Evolutionary conservation across 2,329 filamentous ascomycete species (phyloP), one percentile per base, ranked within the genome.

Genomic region (Hawksworthiomyces lignivorus): DNA sequence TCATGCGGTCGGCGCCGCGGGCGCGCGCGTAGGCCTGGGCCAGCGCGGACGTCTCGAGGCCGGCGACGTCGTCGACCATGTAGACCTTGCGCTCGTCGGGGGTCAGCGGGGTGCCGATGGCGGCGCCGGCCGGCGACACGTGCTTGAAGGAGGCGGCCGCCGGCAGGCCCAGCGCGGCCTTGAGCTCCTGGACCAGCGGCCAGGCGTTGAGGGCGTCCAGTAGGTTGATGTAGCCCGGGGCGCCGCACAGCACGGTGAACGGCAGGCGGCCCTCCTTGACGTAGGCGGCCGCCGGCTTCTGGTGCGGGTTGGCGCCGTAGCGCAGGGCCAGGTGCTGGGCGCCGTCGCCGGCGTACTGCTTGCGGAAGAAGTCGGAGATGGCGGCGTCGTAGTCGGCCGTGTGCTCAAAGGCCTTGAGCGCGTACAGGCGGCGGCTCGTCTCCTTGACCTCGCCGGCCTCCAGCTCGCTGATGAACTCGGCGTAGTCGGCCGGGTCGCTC

Each of bases 101-200:
- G 50, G 72, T 87, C 50, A 98, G 75, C 18, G 88, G 87, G 7
- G 92, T 80, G 52, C 89, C 92, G 56, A 98, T 92, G 52, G 92
- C 90, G 45, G 90, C 92, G 58, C 92, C 92, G 32, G 92, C 92
- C 17, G 92, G 92, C 9, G 92, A 98, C 49, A 97, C 92, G 62
- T 98, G 92, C 79, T 96, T 98, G 81, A 98, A 98, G 62, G 87
- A 95, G 49, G 92, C 90, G 22, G 92, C 92, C 41, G 92, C 92
- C 26, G 92, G 87, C 62, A 84, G 82, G 53, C 84, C 82, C 18
- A 97, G 80, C 18, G 90, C 87, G 54, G 84, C 72, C 72, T 88
- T 94, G 56, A 98, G 77, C 70, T 98, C 92, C 73, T 94, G 94
- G 44, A 98, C 92, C 47, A 98, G 70, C 7, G 87, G 86, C 92